Percentiles rank a stretch among this genome's conserved stretches.
Conservation (phyloP, 495 filamentous ascomycete genomes). For the Penicillium alfredii region DNA sequence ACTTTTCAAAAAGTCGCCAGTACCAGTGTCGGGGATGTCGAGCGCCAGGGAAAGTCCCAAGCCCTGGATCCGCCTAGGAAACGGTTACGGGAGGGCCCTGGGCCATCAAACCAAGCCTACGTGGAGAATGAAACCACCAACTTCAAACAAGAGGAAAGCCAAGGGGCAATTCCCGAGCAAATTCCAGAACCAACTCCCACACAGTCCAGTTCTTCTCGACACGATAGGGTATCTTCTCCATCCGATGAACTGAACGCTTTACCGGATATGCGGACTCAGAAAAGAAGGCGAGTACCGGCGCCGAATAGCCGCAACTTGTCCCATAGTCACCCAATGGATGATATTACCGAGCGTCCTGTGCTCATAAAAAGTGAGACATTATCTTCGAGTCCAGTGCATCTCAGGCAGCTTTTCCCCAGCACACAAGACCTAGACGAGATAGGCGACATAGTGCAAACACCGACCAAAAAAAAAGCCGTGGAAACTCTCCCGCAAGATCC, state of each 20-base stretch:
- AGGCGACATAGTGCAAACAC: constrained; percentile 55
- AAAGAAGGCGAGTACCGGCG: constrained; percentile 18
- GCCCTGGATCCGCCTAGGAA: background rate
- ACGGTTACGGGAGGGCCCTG: constrained; percentile 1
- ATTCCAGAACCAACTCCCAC: constrained; percentile 7
- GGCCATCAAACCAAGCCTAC: background rate
- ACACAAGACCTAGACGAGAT: constrained; percentile 75
- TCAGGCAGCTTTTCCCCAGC: constrained; percentile 14
- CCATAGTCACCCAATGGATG: background rate
- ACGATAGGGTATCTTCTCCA: constrained; percentile 10
- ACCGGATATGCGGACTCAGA: constrained; percentile 22
- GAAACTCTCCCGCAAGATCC: no score
- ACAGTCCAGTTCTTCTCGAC: constrained; percentile 11
- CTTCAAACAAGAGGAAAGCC: constrained; percentile 5
- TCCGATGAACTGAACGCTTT: constrained; percentile 33
- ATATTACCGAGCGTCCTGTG: constrained; percentile 13
- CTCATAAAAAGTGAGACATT: constrained; percentile 29
- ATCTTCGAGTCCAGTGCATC: constrained; percentile 32
- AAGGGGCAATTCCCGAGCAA: background rate
- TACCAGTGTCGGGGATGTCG: constrained; percentile 1
- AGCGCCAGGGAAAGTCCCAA: constrained; percentile 1
- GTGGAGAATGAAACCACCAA: background rate
- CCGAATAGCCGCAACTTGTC: constrained; percentile 1
- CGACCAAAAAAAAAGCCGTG: constrained; percentile 47
- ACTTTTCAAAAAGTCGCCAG: constrained; percentile 23